Base-by-base conservation (phyloP, 768 basidiomycete species). In the Hemileccinum rubropunctum region DNA sequence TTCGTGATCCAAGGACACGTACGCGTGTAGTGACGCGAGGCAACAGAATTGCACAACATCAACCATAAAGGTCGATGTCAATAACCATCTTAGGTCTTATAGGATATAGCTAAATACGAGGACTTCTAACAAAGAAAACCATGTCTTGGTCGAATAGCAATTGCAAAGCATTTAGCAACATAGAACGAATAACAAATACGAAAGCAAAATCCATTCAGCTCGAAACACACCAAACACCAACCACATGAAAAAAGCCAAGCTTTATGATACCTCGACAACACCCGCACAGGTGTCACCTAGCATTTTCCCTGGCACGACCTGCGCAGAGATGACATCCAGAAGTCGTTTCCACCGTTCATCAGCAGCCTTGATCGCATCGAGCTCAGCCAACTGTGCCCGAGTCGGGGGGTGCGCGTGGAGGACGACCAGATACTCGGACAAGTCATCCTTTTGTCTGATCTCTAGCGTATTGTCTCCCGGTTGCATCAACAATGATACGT, bases 391-490 rank as follows among this genome's bases (percentile, higher is more conserved):
- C 57, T 83, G 82, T 2, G 58, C 62, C 8, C 40, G 55, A 7
- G 78, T 82, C 4, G 82, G 82, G 33, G 60, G 69, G 59, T 84
- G 81, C 1, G 68, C 71, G 42, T 74, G 73, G 6, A 84, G 63
- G 26, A 78, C 66, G 42, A 81, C 69, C 21, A 72, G 63, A 49
- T 77, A 75, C 28, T 69, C 63, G 7, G 75, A 74, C 63, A 79
- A 62, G 56, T 77, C 76, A 17, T 60, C 63, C 27, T 57, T 60
- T 45, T 80, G 80, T 28, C 52, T 57, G 28, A 84, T 66, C 48
- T 72, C 65, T 9, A 83, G 58, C 1, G 47, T 63, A 53, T 82
- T 82, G 9, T 59, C 37, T 17, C 80, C 81, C 0, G 44, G 34
- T 15, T 51, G 58, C 20, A 79, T 51, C 46, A 77, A 73, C 15